These are phyloP conservation scores for Fusarium mexicanum DNA, from an alignment of 2,329 filamentous ascomycete species.

Conservation along the genomic window DNA sequence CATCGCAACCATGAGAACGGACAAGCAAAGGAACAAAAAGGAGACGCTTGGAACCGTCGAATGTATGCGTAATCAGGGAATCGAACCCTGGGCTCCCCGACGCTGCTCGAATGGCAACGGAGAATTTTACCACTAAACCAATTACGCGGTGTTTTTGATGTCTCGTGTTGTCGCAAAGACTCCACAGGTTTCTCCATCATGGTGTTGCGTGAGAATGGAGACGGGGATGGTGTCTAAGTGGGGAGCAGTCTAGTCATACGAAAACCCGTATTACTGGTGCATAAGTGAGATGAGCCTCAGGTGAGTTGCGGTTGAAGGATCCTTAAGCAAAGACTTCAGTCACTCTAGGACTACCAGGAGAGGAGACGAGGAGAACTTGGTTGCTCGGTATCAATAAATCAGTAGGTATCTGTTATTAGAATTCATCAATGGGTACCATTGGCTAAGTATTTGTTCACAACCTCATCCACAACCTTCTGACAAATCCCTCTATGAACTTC, in stretches of 20 bases:
- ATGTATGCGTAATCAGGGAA: not conserved
- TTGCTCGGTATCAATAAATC: not conserved
- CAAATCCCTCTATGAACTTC: slow-evolving; percentile 11
- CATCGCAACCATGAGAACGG: not conserved
- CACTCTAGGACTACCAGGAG: fast-evolving
- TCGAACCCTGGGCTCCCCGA: not conserved
- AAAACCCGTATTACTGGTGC: not conserved
- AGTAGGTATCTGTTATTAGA: not conserved
- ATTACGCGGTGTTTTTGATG: not conserved
- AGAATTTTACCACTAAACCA: slow-evolving; percentile 3
- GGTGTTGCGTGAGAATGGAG: not conserved
- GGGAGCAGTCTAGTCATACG: not conserved
- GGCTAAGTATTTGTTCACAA: slow-evolving; percentile 2
- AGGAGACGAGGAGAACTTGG: too few relatives aligned
- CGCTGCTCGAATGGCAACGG: not conserved
- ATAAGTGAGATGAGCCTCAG: not conserved
- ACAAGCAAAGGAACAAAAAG: not conserved
- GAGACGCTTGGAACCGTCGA: too few relatives aligned
- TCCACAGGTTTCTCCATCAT: not conserved
- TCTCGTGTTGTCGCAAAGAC: not conserved
- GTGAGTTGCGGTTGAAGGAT: not conserved
- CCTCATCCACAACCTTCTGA: slow-evolving; percentile 20
- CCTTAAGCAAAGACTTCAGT: not conserved
- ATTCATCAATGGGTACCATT: not conserved
- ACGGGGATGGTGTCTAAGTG: not conserved